Evolutionary conservation across 1,284 basidiomycete genomes (phyloP).

Genomic region (Hemileia vastatrix): DNA sequence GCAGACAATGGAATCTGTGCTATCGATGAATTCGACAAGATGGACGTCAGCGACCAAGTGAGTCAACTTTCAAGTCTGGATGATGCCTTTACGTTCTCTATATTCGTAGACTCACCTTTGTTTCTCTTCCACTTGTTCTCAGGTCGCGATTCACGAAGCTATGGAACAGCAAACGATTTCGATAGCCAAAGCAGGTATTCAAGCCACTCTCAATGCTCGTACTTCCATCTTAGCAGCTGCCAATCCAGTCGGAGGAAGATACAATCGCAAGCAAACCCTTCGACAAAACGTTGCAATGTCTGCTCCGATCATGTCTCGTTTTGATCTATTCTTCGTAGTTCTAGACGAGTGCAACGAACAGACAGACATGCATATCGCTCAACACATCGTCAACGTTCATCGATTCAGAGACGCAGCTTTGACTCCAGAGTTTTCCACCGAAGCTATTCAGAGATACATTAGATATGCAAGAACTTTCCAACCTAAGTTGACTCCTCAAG

Average conservation of each 20-base stretch:
- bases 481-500: slow-evolving; percentile 60
- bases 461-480: slow-evolving; percentile 42
- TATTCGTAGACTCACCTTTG: no score
- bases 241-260: slow-evolving; percentile 43
- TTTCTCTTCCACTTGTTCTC: no score
- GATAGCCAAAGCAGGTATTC: slow-evolving; percentile 43
- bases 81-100: background rate
- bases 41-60: slow-evolving; percentile 40
- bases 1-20: slow-evolving; percentile 45
- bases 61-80: background rate
- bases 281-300: slow-evolving; percentile 44
- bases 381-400: slow-evolving; percentile 45
- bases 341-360: slow-evolving; percentile 43
- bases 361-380: slow-evolving; percentile 43
- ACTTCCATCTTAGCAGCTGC: slow-evolving; percentile 44
- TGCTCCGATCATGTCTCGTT: slow-evolving; percentile 44
- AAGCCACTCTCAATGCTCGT: slow-evolving; percentile 42
- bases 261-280: slow-evolving; percentile 44
- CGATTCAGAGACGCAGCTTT: slow-evolving; percentile 42
- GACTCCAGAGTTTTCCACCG: slow-evolving; percentile 41
- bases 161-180: slow-evolving; percentile 46
- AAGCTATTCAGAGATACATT: slow-evolving; percentile 43
- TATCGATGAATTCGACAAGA: slow-evolving; percentile 45
- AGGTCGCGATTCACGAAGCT: slow-evolving; percentile 44
- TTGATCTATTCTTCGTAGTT: slow-evolving; percentile 45